Percentiles rank a stretch among this genome's conserved stretches.
Conservation (phyloP, 169 alveolate species). For the Perkinsus olseni region DNA sequence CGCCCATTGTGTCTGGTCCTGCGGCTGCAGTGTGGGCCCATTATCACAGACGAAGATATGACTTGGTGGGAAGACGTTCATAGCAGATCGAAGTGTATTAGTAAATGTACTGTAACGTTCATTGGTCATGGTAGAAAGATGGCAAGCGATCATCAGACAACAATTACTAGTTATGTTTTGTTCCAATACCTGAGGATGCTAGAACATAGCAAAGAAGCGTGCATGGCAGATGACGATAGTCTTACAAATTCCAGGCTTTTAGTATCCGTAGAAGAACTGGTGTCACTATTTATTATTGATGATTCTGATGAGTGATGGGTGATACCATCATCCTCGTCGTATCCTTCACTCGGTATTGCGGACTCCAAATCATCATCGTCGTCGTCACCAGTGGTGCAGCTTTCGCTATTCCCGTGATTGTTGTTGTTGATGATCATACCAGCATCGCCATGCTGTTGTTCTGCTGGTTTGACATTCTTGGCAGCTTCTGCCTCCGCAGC, state of each 20-base stretch:
- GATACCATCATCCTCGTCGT: background rate
- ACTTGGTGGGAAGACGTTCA: background rate
- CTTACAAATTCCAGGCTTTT: background rate
- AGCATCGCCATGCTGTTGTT: background rate
- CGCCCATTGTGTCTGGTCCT: background rate
- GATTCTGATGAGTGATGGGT: background rate
- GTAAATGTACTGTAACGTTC: background rate
- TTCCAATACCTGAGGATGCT: background rate
- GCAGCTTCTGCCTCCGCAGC: background rate
- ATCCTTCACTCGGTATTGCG: background rate
- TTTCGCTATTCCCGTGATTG: no score
- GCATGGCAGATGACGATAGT: background rate
- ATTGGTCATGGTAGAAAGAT: background rate
- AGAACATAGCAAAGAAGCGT: background rate
- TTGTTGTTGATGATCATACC: background rate
- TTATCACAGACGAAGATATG: background rate
- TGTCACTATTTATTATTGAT: background rate
- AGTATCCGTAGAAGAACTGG: background rate
- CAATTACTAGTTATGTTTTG: background rate
- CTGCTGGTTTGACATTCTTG: background rate
- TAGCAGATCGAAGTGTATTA: background rate
- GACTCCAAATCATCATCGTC: background rate
- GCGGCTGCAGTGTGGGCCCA: background rate
- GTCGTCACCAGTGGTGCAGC: no score
- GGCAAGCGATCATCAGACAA: background rate